phyloP scores from a whole-genome alignment of 371 early-diverging fungal genomes.

The Entomophthora muscae region DNA sequence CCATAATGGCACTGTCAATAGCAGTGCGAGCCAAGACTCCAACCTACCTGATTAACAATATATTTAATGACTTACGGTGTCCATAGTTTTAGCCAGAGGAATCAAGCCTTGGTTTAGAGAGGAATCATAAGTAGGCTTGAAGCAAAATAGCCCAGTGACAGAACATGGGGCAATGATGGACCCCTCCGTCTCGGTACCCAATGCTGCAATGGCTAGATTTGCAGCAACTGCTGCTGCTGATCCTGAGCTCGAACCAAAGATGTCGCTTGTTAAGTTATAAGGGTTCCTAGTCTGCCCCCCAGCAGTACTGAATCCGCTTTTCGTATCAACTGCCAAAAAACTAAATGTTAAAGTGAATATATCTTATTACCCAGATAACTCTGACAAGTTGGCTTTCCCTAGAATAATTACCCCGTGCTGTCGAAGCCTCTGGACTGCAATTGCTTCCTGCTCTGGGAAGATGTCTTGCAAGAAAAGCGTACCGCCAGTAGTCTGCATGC shows the following conservation, averaged over 20 bases:
- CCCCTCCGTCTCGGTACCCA: neutral
- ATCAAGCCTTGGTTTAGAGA: neutral
- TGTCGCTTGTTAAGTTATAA: neutral
- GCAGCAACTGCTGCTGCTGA: neutral
- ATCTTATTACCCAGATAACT: neutral
- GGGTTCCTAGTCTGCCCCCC: neutral
- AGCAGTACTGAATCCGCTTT: neutral
- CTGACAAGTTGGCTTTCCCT: neutral
- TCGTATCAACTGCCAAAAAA: neutral
- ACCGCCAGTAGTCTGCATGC: conserved; percentile 41
- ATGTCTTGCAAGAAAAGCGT: conserved; percentile 1
- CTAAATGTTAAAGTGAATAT: neutral
- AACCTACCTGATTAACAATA: neutral
- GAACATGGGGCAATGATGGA: neutral
- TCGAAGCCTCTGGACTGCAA: neutral
- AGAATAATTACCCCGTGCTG: neutral
- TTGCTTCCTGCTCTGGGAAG: neutral
- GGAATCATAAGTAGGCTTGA: neutral
- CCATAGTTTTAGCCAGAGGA: neutral
- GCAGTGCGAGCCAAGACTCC: neutral
- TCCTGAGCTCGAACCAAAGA: neutral
- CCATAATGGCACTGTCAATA: too few relatives aligned
- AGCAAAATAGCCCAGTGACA: neutral
- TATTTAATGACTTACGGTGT: neutral
- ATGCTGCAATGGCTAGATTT: neutral